Base-by-base conservation (phyloP, 495 filamentous ascomycete genomes). In the Aspergillus haitiensis region DNA sequence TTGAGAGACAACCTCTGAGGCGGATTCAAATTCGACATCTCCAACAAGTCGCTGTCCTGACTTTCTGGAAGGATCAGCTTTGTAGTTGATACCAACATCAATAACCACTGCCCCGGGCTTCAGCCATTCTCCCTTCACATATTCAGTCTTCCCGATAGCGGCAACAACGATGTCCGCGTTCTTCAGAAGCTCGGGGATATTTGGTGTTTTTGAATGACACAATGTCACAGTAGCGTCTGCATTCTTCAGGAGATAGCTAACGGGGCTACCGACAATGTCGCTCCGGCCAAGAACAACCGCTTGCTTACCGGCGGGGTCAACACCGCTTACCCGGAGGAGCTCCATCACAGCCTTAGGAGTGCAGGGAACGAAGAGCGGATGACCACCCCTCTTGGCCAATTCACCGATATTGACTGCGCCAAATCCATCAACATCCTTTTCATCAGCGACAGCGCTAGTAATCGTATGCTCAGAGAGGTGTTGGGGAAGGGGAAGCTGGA, bases 371-470 rank as follows among this genome's bases (percentile, higher is more conserved):
- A 98, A 98, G 37, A 89, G 80, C 18, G 94, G 95, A 50, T 81
- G 80, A 15, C 93, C 93, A 44, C 94, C 91, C 60, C 91, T 86
- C 82, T 98, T 98, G 56, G 95, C 92, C 62, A 98, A 82, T 71
- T 97, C 92, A 54, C 94, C 94, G 67, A 98, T 96, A 73, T 97
- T 98, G 62, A 83, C 80, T 33, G 89, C 86, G 42, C 95, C 93
- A 71, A 98, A 98, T 58, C 94, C 94, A 79, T 98, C 94, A 33
- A 98, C 94, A 82, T 98, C 94, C 77, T 98, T 98, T 75, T 91
- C 88, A 66, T 91, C 88, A 32, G 90, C 83, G 15, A 98, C 94
- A 10, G 90, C 86, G 32, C 91, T 94, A 48, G 95, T 98, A 65
- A 98, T 80, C 3, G 84, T 77, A 69, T 93, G 88, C 76, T 98